Conservation (phyloP, 2,329 filamentous ascomycete species). For the Plenodomus biglobosus region DNA sequence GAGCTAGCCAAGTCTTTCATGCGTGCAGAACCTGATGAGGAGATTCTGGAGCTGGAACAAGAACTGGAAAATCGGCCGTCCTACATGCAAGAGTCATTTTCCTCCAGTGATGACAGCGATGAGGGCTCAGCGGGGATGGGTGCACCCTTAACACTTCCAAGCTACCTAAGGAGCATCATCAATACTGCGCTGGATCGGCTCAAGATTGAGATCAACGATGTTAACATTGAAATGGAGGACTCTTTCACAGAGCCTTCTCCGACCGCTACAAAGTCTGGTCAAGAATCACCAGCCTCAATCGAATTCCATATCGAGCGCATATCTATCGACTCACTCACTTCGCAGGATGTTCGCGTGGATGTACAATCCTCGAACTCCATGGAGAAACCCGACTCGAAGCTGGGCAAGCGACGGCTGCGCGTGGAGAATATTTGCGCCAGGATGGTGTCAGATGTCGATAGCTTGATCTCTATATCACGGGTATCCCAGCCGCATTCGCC, state of each 20-base stretch:
- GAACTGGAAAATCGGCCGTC: conserved; percentile 65
- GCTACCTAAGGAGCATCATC: conserved; percentile 70
- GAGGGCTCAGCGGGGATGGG: conserved; percentile 68
- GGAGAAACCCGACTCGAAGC: conserved; percentile 47
- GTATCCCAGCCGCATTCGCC: conserved; percentile 64
- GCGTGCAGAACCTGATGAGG: conserved; percentile 66
- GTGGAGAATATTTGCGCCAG: conserved; percentile 66
- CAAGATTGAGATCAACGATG: conserved; percentile 65
- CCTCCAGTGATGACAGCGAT: conserved; percentile 63
- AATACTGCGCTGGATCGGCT: conserved; percentile 73
- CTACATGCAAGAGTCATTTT: conserved; percentile 62
- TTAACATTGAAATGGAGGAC: conserved; percentile 67
- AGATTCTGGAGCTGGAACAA: conserved; percentile 68
- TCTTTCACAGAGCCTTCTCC: conserved; percentile 53
- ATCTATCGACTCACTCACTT: conserved; percentile 64
- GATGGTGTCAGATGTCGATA: conserved; percentile 67
- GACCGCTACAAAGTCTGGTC: conserved; percentile 52
- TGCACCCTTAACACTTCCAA: conserved; percentile 67
- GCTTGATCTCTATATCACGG: conserved; percentile 62
- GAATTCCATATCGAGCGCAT: conserved; percentile 66
- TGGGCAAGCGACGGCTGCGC: conserved; percentile 66
- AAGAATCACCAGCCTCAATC: conserved; percentile 60
- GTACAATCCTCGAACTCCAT: conserved; percentile 13
- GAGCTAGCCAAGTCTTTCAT: conserved; percentile 78
- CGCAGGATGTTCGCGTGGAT: conserved; percentile 29